phyloP scores from a whole-genome alignment of 306 rosid species.

The Rosa rugosa region DNA sequence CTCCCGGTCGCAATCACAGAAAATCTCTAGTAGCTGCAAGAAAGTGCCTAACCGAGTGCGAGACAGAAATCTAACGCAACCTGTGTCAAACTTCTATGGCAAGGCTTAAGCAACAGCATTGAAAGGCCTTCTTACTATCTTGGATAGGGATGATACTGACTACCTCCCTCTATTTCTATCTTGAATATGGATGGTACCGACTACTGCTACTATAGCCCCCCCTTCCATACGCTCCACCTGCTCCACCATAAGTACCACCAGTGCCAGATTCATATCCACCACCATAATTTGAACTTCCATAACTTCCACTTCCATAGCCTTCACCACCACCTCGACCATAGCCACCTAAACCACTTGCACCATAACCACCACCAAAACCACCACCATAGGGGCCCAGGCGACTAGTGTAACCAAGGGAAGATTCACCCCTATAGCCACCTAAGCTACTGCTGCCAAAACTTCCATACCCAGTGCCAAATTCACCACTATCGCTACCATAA shows the following conservation, averaged over 20 bases:
- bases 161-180: slow-evolving; percentile 47
- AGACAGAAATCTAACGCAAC: slow-evolving; percentile 46
- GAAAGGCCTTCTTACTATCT: slow-evolving; percentile 45
- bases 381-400: slow-evolving; percentile 60
- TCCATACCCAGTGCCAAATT: slow-evolving; percentile 59
- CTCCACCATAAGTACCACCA: slow-evolving; percentile 58
- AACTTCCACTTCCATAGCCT: slow-evolving; percentile 58
- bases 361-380: slow-evolving; percentile 55
- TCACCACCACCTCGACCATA: slow-evolving; percentile 59
- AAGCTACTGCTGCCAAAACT: slow-evolving; percentile 56
- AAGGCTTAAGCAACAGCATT: slow-evolving; percentile 43
- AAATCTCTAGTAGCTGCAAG: slow-evolving; percentile 37
- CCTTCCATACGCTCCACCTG: slow-evolving; percentile 60
- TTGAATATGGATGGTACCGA: slow-evolving; percentile 63
- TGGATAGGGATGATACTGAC: slow-evolving; percentile 34
- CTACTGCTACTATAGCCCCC: slow-evolving; percentile 70
- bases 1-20: slow-evolving; percentile 27
- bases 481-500: slow-evolving; percentile 53
- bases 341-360: slow-evolving; percentile 52
- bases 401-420: slow-evolving; percentile 57
- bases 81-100: slow-evolving; percentile 43
- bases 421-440: slow-evolving; percentile 61
- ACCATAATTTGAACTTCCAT: slow-evolving; percentile 52
- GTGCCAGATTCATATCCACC: slow-evolving; percentile 56
- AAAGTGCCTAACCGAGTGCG: slow-evolving; percentile 37